These are phyloP conservation scores for Brettanomyces custersianus DNA, from an alignment of 805 yeast genomes.

Conservation along the genomic window DNA sequence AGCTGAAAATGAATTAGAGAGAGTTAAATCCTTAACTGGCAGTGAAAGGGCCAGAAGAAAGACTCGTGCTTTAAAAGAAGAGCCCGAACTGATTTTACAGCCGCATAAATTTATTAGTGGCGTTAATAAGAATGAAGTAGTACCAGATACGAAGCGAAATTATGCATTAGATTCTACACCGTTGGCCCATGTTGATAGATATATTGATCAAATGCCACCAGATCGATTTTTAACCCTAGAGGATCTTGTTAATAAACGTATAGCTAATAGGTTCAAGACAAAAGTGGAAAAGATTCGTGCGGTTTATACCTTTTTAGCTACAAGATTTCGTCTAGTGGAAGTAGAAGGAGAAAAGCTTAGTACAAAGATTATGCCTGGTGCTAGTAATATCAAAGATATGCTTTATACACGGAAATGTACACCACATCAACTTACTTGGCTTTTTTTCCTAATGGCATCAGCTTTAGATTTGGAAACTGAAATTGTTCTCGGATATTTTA, in stretches of 20 bases:
- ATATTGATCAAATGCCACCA: constrained; percentile 28
- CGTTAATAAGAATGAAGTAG: constrained; percentile 39
- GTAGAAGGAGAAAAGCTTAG: constrained; percentile 26
- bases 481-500: constrained; percentile 73
- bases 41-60: constrained; percentile 66
- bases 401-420: constrained; percentile 21
- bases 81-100: constrained; percentile 54
- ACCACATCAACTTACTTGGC: constrained; percentile 60
- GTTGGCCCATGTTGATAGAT: constrained; percentile 34
- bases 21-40: constrained; percentile 62
- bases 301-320: constrained; percentile 51
- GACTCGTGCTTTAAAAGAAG: constrained; percentile 48
- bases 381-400: constrained; percentile 17
- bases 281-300: constrained; percentile 59
- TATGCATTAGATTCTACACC: constrained; percentile 17
- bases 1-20: constrained; percentile 39
- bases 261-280: constrained; percentile 42
- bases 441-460: constrained; percentile 65
- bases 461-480: constrained; percentile 66
- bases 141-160: constrained; percentile 5
- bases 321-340: constrained; percentile 41
- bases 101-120: constrained; percentile 42
- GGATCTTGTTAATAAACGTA: constrained; percentile 44
- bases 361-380: constrained; percentile 21
- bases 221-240: constrained; percentile 39